Conservation (phyloP, 306 rosid genomes). For the Quercus mongolica region DNA sequence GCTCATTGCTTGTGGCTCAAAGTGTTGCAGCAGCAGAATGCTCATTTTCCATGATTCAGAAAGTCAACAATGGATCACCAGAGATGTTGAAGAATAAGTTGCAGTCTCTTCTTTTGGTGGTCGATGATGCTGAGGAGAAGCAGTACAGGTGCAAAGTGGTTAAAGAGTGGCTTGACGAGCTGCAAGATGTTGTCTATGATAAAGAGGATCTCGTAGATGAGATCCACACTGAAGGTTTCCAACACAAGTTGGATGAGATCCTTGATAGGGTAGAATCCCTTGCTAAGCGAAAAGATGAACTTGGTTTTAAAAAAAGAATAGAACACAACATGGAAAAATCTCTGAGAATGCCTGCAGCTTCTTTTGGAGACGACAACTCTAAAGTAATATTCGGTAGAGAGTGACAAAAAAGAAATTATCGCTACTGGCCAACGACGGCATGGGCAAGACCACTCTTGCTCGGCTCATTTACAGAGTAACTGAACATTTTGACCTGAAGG, state of each 20-base stretch:
- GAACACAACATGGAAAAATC: too few relatives aligned
- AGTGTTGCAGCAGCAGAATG: too few relatives aligned
- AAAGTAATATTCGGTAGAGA: slow-evolving; percentile 19
- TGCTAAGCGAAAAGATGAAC: too few relatives aligned
- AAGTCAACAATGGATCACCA: too few relatives aligned
- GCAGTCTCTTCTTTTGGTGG: too few relatives aligned
- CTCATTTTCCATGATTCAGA: too few relatives aligned
- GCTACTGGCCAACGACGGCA: slow-evolving; percentile 30
- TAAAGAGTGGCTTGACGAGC: not conserved
- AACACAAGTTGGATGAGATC: not conserved
- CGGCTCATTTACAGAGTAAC: slow-evolving; percentile 9
- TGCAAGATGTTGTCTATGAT: not conserved
- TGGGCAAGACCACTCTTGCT: slow-evolving; percentile 36
- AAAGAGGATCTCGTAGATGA: slow-evolving; percentile 2
- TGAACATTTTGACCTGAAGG: slow-evolving; percentile 12
- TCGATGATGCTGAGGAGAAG: slow-evolving; percentile 8
- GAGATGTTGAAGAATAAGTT: too few relatives aligned
- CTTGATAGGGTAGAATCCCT: not conserved
- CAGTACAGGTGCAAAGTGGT: too few relatives aligned
- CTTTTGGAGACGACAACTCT: not conserved
- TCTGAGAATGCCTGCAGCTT: too few relatives aligned
- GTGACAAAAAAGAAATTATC: too few relatives aligned
- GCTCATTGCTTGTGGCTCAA: too few relatives aligned
- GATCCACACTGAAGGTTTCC: not conserved
- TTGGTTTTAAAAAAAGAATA: not conserved